phyloP scores from a whole-genome alignment of 352 stramenopile genomes.

The Elongisporangium senticosum region DNA sequence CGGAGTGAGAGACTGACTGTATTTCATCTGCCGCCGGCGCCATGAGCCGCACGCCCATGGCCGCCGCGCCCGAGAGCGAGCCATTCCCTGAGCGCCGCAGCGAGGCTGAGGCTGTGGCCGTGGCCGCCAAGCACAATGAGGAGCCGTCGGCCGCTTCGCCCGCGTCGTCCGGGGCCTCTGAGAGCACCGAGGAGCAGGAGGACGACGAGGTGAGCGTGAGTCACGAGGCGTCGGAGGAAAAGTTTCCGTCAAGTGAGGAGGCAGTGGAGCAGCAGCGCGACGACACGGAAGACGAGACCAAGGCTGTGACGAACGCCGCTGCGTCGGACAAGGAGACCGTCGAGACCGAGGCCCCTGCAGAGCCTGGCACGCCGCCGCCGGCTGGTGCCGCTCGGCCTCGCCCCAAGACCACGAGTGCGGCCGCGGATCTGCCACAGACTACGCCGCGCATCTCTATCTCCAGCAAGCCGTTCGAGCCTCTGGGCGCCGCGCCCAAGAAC shows the following conservation, averaged over 20 bases:
- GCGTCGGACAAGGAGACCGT: background rate
- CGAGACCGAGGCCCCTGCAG: background rate
- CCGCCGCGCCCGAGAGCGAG: background rate
- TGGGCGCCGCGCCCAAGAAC: slow-evolving; percentile 26
- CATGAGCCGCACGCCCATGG: background rate
- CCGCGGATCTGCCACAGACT: background rate
- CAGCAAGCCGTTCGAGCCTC: slow-evolving; percentile 39
- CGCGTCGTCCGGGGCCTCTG: background rate
- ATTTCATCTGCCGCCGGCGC: background rate
- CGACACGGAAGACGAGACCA: background rate
- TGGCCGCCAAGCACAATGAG: background rate
- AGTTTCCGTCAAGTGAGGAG: background rate
- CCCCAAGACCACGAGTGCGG: background rate
- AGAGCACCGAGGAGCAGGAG: background rate
- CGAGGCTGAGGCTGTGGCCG: background rate
- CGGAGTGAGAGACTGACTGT: background rate
- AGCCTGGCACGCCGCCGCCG: background rate
- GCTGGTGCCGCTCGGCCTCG: background rate
- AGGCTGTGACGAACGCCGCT: background rate
- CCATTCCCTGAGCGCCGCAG: background rate
- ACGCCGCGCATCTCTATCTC: slow-evolving; percentile 5
- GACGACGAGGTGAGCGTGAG: background rate
- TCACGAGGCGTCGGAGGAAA: background rate
- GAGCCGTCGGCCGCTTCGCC: background rate
- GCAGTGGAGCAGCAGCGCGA: slow-evolving; percentile 1